Percentiles rank a stretch among this genome's conserved stretches.
phyloP scores from a whole-genome alignment of 139 green algal species.

The Micractinium sp. region DNA sequence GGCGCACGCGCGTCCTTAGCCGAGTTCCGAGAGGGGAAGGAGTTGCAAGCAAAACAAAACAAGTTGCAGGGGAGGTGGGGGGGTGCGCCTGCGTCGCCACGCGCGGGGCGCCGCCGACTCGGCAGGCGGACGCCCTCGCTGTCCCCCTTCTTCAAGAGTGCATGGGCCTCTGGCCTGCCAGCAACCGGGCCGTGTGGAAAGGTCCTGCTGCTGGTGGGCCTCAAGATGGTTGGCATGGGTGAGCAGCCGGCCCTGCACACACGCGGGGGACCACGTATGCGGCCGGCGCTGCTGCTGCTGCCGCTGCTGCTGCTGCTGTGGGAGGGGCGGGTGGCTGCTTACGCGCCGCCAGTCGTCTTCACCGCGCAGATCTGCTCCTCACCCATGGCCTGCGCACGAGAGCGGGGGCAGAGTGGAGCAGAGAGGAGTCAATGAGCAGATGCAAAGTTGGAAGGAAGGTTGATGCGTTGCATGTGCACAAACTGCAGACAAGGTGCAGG shows the following conservation, averaged over 20 bases:
- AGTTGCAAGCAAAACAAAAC: conserved; percentile 7
- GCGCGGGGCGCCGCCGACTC: neutral
- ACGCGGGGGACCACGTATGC: neutral
- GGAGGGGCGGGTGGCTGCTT: conserved; percentile 4
- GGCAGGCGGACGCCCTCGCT: too few species aligned
- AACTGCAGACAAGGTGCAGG: neutral
- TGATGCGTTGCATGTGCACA: neutral
- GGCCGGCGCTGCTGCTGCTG: neutral
- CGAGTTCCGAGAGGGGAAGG: conserved; percentile 5
- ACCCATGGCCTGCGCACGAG: conserved; percentile 75
- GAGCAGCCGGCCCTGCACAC: neutral
- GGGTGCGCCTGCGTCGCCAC: neutral
- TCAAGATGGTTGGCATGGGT: neutral
- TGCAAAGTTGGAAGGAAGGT: neutral
- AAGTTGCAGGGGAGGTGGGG: neutral
- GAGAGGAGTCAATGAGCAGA: neutral
- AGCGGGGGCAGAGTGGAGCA: neutral
- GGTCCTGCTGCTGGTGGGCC: neutral
- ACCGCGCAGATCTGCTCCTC: conserved; percentile 93
- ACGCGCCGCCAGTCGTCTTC: conserved; percentile 65
- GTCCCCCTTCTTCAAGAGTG: too few species aligned
- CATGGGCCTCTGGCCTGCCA: neutral
- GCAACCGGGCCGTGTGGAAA: neutral
- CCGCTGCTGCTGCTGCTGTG: conserved; percentile 22
- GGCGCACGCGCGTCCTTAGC: neutral